Base-by-base conservation (phyloP, 2,329 filamentous ascomycete genomes). In the Beauveria sp. region DNA sequence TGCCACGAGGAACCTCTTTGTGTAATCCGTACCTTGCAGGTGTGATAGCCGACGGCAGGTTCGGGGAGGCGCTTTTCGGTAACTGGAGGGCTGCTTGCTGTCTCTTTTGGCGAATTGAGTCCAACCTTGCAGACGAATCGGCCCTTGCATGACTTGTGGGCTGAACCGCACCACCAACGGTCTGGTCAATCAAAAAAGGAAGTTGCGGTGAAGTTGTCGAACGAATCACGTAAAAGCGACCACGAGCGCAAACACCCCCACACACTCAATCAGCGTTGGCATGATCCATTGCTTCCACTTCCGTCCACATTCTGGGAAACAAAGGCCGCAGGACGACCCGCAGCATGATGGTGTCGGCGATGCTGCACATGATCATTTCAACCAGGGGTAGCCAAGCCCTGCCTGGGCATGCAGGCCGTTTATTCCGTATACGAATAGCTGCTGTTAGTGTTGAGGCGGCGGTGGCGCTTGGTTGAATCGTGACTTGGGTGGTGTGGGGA, bases 341-440 rank as follows among this genome's bases (percentile, higher is more conserved):
- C 57, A 46, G 43, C 22, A 42, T 18, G 49, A 53, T 24, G 46
- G 55, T 24, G 55, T 38, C 45, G 55, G 28, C 22, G n/a, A 60
- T 60, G 49, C 57, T 46, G 57, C 57, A 60, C 57, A 60, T 60
- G 57, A 60, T 60, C 57, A 60, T 34, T 46, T 43, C 12, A 50
- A 34, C 40, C 57, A 53, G 49, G 57, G 57, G 57, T 26, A 26
- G 38, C 49, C 46, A 22, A 16, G 24, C 34, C 47, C 20, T 42
- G 16, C 14, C 30, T 26, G 26, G 46, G 18, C 22, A 34, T 52
- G 57, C 34, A 58, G 26, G 38, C 47, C 49, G 49, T 60, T 52
- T 52, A 45, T 45, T 52, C 47, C 47, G 26, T 46, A 51, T 38
- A 18, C 28, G 46, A 38, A 38, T 38, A 38, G 34, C 34, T 51